A percentile compares a stretch with the other conserved stretches of the same genome.
phyloP scores from a whole-genome alignment of 179 eudicot species.

The Silene noctiflora region DNA sequence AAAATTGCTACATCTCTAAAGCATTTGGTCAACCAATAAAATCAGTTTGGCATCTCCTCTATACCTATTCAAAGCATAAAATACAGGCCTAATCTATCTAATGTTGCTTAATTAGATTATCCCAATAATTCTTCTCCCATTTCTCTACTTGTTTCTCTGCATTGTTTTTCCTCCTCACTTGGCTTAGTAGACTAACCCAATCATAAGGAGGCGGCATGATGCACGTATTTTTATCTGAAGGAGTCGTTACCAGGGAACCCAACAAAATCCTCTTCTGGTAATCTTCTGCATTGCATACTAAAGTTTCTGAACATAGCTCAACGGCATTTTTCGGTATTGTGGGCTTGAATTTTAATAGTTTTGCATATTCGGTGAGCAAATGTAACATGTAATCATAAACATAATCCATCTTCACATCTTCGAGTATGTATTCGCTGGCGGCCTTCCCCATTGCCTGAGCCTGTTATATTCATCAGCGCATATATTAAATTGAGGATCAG shows the following conservation, averaged over 20 bases:
- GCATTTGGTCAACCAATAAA: conserved; percentile 11
- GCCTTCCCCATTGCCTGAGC: conserved; percentile 79
- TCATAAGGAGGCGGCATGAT: conserved; percentile 68
- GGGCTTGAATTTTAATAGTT: conserved; percentile 74
- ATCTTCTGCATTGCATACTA: conserved; percentile 56
- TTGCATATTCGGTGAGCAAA: conserved; percentile 65
- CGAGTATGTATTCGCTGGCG: conserved; percentile 61
- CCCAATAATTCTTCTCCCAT: conserved; percentile 63
- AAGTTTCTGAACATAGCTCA: conserved; percentile 69
- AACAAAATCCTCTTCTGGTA: conserved; percentile 52
- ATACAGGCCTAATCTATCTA: conserved; percentile 1
- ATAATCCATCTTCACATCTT: conserved; percentile 74
- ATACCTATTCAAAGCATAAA: conserved; percentile 16
- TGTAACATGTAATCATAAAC: conserved; percentile 94
- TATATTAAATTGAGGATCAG: background rate
- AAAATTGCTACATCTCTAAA: conserved; percentile 10
- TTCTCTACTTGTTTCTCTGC: conserved; percentile 48
- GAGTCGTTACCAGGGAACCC: conserved; percentile 58
- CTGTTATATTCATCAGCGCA: conserved; percentile 35
- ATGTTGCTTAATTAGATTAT: conserved; percentile 26
- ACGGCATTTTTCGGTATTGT: conserved; percentile 33
- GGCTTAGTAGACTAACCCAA: conserved; percentile 28
- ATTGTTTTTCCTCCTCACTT: conserved; percentile 38
- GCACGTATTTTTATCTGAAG: conserved; percentile 50
- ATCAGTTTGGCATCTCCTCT: background rate